Evolutionary conservation across 23 red algal genomes (phyloP).

Genomic region (Gracilaria vermiculophylla): DNA sequence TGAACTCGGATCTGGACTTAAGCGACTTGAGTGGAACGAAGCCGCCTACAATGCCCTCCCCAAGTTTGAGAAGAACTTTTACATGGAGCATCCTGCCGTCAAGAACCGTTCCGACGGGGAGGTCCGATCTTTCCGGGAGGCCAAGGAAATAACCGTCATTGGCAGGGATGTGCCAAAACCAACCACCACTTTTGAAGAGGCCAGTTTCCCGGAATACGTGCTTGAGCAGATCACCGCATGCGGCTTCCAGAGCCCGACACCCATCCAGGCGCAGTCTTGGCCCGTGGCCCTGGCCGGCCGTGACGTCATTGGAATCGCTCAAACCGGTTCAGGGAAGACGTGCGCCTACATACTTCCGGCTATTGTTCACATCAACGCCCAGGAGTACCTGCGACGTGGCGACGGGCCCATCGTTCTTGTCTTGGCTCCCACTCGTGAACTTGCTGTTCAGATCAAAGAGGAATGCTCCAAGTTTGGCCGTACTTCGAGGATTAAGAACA

Average conservation of each 20-base stretch:
- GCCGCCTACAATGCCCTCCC: constrained; percentile 61
- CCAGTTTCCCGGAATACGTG: constrained; percentile 90
- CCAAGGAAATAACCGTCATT: constrained; percentile 76
- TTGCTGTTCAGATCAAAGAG: constrained; percentile 91
- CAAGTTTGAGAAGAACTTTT: constrained; percentile 94
- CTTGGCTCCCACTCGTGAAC: constrained; percentile 92
- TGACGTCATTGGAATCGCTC: constrained; percentile 91
- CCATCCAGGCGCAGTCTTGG: constrained; percentile 97
- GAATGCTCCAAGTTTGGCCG: constrained; percentile 83
- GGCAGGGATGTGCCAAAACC: constrained; percentile 83
- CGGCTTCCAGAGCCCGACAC: constrained; percentile 74
- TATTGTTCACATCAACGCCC: constrained; percentile 96
- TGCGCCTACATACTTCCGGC: constrained; percentile 94
- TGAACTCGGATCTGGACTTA: constrained; percentile 55
- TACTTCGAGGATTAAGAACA: constrained; percentile 86
- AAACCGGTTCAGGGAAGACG: constrained; percentile 94
- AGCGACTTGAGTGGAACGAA: constrained; percentile 38
- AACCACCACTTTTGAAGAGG: constrained; percentile 81
- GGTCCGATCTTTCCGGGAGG: constrained; percentile 53
- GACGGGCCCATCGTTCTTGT: constrained; percentile 95
- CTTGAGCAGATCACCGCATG: constrained; percentile 69
- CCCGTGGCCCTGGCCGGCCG: constrained; percentile 86
- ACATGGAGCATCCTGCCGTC: constrained; percentile 94
- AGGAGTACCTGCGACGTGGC: constrained; percentile 72
- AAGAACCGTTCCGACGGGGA: constrained; percentile 46